phyloP scores from a whole-genome alignment of 2,329 filamentous ascomycete species.

The Grosmannia clavigera region DNA sequence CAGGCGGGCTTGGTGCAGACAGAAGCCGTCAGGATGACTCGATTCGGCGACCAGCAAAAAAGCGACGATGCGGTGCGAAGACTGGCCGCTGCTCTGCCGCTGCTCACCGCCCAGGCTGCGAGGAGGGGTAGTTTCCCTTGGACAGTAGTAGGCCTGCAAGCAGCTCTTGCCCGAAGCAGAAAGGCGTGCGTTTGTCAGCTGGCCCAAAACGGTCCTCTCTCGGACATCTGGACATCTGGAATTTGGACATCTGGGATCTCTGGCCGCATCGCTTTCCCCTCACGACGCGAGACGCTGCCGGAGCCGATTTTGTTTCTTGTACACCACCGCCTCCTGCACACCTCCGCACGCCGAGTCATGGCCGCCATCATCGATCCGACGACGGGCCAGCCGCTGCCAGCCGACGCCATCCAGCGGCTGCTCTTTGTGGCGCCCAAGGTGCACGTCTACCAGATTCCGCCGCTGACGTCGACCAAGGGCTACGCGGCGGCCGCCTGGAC shows the following conservation, averaged over 20 bases:
- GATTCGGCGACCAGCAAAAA: too few relatives aligned
- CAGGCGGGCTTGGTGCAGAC: too few relatives aligned
- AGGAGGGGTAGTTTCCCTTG: not conserved
- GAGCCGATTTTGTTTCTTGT: too few relatives aligned
- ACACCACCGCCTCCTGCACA: too few relatives aligned
- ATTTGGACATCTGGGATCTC: too few relatives aligned
- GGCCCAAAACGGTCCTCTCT: not conserved
- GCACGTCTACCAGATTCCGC: conserved; percentile 81
- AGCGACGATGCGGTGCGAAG: too few relatives aligned
- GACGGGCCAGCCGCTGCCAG: conserved; percentile 54
- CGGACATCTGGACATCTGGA: not conserved
- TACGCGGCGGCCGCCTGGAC: conserved; percentile 73
- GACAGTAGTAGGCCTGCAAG: not conserved
- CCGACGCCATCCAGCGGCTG: conserved; percentile 72
- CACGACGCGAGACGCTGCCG: too few relatives aligned
- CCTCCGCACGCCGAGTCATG: conserved; percentile 27
- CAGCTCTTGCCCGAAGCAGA: not conserved
- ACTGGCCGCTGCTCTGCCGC: conserved; percentile 4
- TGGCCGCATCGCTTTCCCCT: too few relatives aligned
- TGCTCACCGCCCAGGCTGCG: conserved; percentile 5
- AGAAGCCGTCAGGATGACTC: too few relatives aligned
- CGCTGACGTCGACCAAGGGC: conserved; percentile 63
- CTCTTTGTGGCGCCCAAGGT: conserved; percentile 64
- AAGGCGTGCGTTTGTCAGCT: not conserved
- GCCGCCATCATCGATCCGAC: conserved; percentile 52